Evolutionary conservation across 2,329 filamentous ascomycete species (phyloP).

Genomic region (Dactylellina parvicollis): DNA sequence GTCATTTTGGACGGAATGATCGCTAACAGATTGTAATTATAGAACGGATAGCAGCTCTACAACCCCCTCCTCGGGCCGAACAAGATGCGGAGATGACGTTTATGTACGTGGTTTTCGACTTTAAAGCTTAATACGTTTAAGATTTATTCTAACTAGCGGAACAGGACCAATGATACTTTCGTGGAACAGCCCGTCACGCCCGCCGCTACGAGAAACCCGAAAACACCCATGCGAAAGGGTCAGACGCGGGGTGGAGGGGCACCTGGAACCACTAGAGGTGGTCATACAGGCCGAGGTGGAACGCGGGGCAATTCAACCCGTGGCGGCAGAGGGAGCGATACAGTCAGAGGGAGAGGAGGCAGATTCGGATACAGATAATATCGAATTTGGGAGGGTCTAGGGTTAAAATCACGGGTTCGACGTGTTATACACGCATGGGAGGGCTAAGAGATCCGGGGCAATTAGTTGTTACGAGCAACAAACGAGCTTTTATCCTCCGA

Average conservation of each 20-base stretch:
- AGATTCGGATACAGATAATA: constrained; percentile 40
- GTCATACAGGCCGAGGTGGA: constrained; percentile 28
- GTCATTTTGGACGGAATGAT: neutral
- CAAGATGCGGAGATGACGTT: constrained; percentile 81
- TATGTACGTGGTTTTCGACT: constrained; percentile 70
- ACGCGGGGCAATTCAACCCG: constrained; percentile 2
- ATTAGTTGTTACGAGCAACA: neutral
- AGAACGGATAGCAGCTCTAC: constrained; percentile 46
- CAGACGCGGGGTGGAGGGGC: constrained; percentile 9
- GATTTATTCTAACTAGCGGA: neutral
- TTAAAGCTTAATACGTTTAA: neutral
- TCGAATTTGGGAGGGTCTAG: neutral
- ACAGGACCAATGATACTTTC: constrained; percentile 53
- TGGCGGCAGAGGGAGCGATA: constrained; percentile 24
- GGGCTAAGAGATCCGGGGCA: neutral
- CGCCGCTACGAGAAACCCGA: constrained; percentile 38
- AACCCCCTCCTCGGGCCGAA: constrained; percentile 58
- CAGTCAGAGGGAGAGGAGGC: constrained; percentile 29
- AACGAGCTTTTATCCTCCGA: constrained; percentile 8
- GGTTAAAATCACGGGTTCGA: neutral
- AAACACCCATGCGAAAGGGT: constrained; percentile 42
- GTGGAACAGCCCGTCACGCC: constrained; percentile 48
- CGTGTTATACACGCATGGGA: neutral
- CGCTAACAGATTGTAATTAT: neutral
- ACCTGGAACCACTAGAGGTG: constrained; percentile 32